Evolutionary conservation across 2,329 filamentous ascomycete species (phyloP), one percentile per base, ranked within the genome.

Genomic region (Cladosporium oxysporum): DNA sequence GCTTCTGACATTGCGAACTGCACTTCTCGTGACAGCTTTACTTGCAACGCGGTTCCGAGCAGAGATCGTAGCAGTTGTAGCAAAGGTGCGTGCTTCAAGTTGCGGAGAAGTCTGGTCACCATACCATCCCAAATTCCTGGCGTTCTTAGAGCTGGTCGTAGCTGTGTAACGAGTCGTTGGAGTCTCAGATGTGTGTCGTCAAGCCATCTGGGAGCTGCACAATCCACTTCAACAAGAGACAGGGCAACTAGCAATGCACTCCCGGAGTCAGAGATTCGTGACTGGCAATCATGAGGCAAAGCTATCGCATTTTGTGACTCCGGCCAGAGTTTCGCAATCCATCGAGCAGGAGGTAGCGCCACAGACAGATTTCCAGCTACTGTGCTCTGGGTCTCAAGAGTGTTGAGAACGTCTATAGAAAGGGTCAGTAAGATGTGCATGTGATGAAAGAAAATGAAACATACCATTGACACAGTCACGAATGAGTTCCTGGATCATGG

Each of bases 371-470:
- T 28, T 28, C 31, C 35, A 21, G 33, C 26, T 21, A 47, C 50
- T 10, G 69, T 57, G 41, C 67, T 62, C 2, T 71, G 64, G 37
- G 66, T 67, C 66, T 84, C 81, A 47, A 85, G 69, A 18, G 78
- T 77, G 63, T 70, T 71, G 16, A 84, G 62, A 16, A 84, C 78
- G 69, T 82, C 84, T 86, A 69, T 47, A 66, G 28, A 59, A 69
- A 53, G 66, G 2, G 26, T 57, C 23, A 29, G 29, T 21, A 47
- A 1, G n/a, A 73, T 23, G 60, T 35, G 35, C 33, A 33, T 23
- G 21, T 7, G 8, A 52, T 5, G 12, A 18, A 0, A 28, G 23
- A 52, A 29, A 10, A 28, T 4, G 5, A 28, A 21, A 64, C 73
- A 44, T 71, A 82, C 81, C 75, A 58, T 81, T 76, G 35, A 81